Evolutionary conservation across 1,284 basidiomycete species (phyloP).

Genomic region (Moniliophthora roreri): DNA sequence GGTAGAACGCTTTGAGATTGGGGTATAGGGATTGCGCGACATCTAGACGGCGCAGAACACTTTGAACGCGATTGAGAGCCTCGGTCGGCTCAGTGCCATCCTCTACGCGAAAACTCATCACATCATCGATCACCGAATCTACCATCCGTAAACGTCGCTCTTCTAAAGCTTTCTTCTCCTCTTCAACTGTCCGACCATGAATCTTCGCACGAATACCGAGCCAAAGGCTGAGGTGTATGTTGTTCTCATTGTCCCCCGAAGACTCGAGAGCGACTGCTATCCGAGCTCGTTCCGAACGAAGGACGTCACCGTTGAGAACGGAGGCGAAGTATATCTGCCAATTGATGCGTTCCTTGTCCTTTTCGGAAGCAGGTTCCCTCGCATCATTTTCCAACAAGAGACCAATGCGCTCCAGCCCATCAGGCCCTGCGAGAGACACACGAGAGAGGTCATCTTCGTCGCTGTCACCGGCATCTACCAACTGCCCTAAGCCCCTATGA

Average conservation of each 20-base stretch:
- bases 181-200: slow-evolving; percentile 76
- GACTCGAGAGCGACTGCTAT: slow-evolving; percentile 75
- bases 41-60: slow-evolving; percentile 78
- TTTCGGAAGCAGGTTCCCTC: slow-evolving; percentile 60
- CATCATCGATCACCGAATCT: slow-evolving; percentile 82
- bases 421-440: slow-evolving; percentile 38
- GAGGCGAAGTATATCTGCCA: slow-evolving; percentile 96
- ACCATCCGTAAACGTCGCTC: slow-evolving; percentile 82
- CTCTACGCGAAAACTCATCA: slow-evolving; percentile 69
- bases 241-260: slow-evolving; percentile 68
- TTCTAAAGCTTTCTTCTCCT: slow-evolving; percentile 82
- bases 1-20: slow-evolving; percentile 74
- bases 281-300: slow-evolving; percentile 90
- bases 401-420: slow-evolving; percentile 53
- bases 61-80: slow-evolving; percentile 73
- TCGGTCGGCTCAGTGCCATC: slow-evolving; percentile 40
- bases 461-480: slow-evolving; percentile 72
- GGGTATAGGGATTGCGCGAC: slow-evolving; percentile 89
- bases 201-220: slow-evolving; percentile 88
- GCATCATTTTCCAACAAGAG: slow-evolving; percentile 59
- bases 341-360: slow-evolving; percentile 82
- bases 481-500: slow-evolving; percentile 67
- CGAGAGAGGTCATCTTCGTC: slow-evolving; percentile 67
- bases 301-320: slow-evolving; percentile 89
- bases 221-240: slow-evolving; percentile 77